Conservation (phyloP, 2,329 filamentous ascomycete genomes). For the Hypoxylon sp. region DNA sequence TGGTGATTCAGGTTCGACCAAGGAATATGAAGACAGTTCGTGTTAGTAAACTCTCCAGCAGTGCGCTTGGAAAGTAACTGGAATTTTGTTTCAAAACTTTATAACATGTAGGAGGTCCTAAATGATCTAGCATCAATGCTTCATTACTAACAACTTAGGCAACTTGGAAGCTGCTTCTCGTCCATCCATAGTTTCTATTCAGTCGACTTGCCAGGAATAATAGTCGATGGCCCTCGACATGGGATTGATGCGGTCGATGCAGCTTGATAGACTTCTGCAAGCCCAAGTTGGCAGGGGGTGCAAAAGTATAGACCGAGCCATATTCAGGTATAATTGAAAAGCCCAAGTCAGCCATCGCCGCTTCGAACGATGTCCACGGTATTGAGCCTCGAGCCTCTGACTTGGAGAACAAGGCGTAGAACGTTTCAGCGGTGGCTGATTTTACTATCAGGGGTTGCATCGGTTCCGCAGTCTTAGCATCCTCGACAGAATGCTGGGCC, state of each 20-base stretch:
- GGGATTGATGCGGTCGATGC: slow-evolving; percentile 10
- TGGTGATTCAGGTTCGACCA: neutral
- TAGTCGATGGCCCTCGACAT: slow-evolving; percentile 4
- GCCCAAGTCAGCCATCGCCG: slow-evolving; percentile 8
- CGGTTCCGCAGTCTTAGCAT: neutral
- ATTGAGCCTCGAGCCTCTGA: slow-evolving; percentile 12
- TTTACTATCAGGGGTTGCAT: neutral
- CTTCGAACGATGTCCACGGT: neutral
- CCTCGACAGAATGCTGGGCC: neutral
- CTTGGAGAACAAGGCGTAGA: slow-evolving; percentile 1
- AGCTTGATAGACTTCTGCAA: slow-evolving; percentile 8
- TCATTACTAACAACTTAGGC: neutral
- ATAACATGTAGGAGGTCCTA: neutral
- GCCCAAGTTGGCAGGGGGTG: neutral
- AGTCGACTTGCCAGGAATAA: slow-evolving; percentile 1
- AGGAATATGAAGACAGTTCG: neutral
- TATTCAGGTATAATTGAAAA: slow-evolving; percentile 12
- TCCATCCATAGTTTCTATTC: slow-evolving; percentile 12
- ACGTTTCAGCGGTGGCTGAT: neutral
- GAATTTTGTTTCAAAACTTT: neutral
- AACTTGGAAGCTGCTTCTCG: neutral
- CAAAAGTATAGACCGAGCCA: slow-evolving; percentile 12
- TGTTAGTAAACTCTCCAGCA: neutral
- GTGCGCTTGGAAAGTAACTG: neutral
- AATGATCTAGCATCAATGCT: neutral